Base-by-base conservation (phyloP, 1,284 basidiomycete species). In the Tilletia caries region DNA sequence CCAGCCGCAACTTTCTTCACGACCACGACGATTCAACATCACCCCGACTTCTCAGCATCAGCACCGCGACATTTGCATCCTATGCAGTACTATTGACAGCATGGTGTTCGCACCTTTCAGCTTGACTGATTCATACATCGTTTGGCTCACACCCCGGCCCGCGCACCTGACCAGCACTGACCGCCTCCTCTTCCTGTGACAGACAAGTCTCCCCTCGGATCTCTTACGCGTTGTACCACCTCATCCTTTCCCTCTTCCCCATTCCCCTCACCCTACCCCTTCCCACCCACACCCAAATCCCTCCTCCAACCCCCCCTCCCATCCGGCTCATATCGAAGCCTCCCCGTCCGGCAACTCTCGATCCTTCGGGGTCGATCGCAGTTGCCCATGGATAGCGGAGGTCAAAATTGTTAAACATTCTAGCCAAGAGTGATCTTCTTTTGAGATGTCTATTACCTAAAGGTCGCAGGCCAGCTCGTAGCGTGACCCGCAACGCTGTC, bases 391-490 rank as follows among this genome's bases (percentile, higher is more conserved):
- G 58, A 62, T 37, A 18, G 20, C 32, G 20, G 58, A 62, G 58
- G 58, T 62, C 58, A 62, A 62, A 25, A 62, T 50, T 33, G 58
- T 62, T 25, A 32, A 33, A n/a, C n/a, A 20, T 62, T 23, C 10
- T 18, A 62, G 58, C 58, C 58, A 20, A 62, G 58, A 62, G 58
- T 37, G 32, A 62, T 20, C 27, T 18, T 15, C 37, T 25, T 27
- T 25, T 27, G 29, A 29, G 13, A 20, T 25, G 32, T 3, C 58
- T 37, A 62, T 32, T 29, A 34, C 58, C 58, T 34, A 62, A 62
- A 32, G 58, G 58, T 62, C 58, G 58, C 58, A 62, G 58, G 32
- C 58, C 58, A 62, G 58, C 58, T 62, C 58, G 58, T n/a, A 62
- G 27, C 58, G 58, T 62, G n/a, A n/a, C 10, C 48, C 18, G 48